Base-by-base conservation (phyloP, 306 rosid species). In the Malus sieversii region DNA sequence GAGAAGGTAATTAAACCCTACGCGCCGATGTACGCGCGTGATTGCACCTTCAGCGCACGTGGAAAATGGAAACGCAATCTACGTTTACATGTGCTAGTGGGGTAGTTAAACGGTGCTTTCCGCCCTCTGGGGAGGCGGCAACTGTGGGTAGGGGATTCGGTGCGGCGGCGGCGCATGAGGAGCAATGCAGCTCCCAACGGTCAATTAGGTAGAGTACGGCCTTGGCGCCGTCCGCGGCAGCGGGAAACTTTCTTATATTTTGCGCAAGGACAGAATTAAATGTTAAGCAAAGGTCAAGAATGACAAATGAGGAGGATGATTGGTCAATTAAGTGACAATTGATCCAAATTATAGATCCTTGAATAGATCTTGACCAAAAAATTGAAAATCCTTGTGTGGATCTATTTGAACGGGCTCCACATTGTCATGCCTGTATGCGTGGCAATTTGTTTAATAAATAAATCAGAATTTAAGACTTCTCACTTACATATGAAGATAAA, bases 11-110 rank as follows among this genome's bases (percentile, higher is more conserved):
- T 4, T 22, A 32, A 35, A 8, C 5, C 33, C 3, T 22, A 62
- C 74, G 57, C 58, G 79, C 79, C 11, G 23, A 7, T 6, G 10
- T 3, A 0, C 6, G 75, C 57, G 76, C 83, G 84, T 80, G 76
- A 15, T 5, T 2, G 51, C 4, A 63, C 44, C 72, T 8, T 38
- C 27, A 5, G 52, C 4, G 10, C 68, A 25, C 68, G 68, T 42
- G 30, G 68, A 44, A 10, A 27, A 66, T 35, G 25, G 66, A 46
- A 4, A 33, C 2, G 68, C 42, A 7, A 18, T 64, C 7, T 32
- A 18, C 25, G 25, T 15, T 8, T 64, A 1, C 45, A 40, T 66
- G 6, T 4, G 7, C 38, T 3, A 16, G 35, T 32, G 75, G 52
- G 65, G 16, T 57, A 5, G 67, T 55, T 66, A 27, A 42, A 18